Base-by-base conservation (phyloP, 169 alveolate genomes). In the Miamiensis avidus region DNA sequence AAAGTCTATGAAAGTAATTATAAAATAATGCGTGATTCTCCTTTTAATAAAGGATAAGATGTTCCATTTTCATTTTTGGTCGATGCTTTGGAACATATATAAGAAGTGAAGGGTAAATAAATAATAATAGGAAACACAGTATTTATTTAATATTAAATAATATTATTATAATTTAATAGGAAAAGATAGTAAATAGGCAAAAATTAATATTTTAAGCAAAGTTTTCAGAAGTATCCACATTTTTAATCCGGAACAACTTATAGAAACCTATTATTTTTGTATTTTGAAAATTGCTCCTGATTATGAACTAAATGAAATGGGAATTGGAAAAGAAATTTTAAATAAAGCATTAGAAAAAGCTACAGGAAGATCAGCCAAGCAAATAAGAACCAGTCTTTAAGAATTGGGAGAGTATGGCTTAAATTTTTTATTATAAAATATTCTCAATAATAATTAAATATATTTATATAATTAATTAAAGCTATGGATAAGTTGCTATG, bases 311-410 rank as follows among this genome's bases (percentile, higher is more conserved):
- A 94, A 93, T 4, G 99, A 99, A 84, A 92, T 98, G 34, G 99
- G 99, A 20, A 98, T 99, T 32, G 99, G 99, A 0, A 98, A 98
- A 49, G 97, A 98, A 83, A 89, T 98, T 76, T 87, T 98, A 27
- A 90, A 97, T 64, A 98, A 98, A 92, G 97, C 99, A 0, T 98
- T 98, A 83, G 96, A 99, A 33, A 98, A 97, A 83, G 97, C 99
- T 20, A 96, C 97, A 78, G 99, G 99, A 28, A 93, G 95, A 81
- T 91, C 99, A 0, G 99, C 96, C 76, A 91, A 95, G 78, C 87
- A 95, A 86, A 89, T 99, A 31, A 98, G 98, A 95, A 98, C 96
- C 72, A 92, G 95, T 91, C 86, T 91, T 81, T 93, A 96, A 75
- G 95, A 97, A 85, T 91, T 93, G 34, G 99, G 99, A 31, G 99